Evolutionary conservation across 768 basidiomycete species (phyloP), one percentile per base, ranked within the genome.

Genomic region (Boletus patriciae): DNA sequence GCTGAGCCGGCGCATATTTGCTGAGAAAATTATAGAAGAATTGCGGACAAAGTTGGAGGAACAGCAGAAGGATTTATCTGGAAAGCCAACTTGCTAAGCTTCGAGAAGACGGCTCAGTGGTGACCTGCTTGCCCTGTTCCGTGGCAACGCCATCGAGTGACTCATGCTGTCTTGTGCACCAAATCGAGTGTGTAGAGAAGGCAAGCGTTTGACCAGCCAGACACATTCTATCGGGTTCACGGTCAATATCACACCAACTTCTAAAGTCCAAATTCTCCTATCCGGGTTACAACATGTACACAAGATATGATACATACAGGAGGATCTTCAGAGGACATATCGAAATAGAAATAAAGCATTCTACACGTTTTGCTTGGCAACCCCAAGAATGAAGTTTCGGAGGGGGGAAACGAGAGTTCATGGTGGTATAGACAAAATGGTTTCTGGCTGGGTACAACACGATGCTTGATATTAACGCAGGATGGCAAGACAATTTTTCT

Each of bases 1-100:
- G 42, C 36, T 72, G 46, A 61, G 49, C 29, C 64, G 59, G 43
- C 74, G 75, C 33, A 59, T 70, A 40, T 62, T 55, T 37, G 73
- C 70, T 2, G 76, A 77, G 54, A 50, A 61, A 52, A 58, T 51
- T 27, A 55, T 65, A 38, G 52, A 59, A 40, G 59, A 55, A 12
- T 47, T 71, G 49, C 64, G 54, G 29, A 38, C n/a, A 31, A 34
- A 56, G 23, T 23, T 64, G 43, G 50, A 54, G 19, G 36, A 46
- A 33, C 52, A n/a, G 23, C 55, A 37, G 27, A 31, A 43, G 15
- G 37, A 52, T 31, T 18, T 23, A 3, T 16, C 40, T 29, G 4
- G 12, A 27, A 25, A 34, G 23, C 8, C 31, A 29, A 34, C 31
- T 16, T 25, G 34, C 29, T 43, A 45, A 46, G 27, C 42, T 15